A percentile compares a stretch with the other conserved stretches of the same genome.
phyloP scores from a whole-genome alignment of 1,284 basidiomycete species.

The Cryptococcus deneoformans region DNA sequence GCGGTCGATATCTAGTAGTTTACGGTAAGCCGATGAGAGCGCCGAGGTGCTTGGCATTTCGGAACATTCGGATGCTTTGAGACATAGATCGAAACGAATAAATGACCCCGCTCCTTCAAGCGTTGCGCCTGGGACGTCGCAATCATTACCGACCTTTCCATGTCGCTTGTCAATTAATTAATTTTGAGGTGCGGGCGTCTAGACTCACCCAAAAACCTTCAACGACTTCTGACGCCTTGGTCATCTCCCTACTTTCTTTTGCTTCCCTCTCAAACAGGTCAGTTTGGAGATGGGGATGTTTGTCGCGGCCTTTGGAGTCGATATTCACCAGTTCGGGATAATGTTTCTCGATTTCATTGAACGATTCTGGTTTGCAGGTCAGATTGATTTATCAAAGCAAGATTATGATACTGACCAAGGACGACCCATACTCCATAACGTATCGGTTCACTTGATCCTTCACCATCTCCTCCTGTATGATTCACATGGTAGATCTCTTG shows the following conservation, averaged over 20 bases:
- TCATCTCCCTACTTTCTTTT: slow-evolving; percentile 50
- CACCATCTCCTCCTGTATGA: slow-evolving; percentile 19
- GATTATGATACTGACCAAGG: slow-evolving; percentile 55
- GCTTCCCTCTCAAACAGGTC: slow-evolving; percentile 53
- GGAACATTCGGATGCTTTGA: slow-evolving; percentile 45
- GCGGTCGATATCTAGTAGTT: slow-evolving; percentile 33
- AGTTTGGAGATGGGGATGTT: slow-evolving; percentile 47
- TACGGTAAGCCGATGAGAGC: slow-evolving; percentile 25
- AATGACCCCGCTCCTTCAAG: slow-evolving; percentile 34
- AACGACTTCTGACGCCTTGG: slow-evolving; percentile 75
- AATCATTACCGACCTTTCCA: slow-evolving; percentile 44
- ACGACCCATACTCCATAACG: slow-evolving; percentile 85
- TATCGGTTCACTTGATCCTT: slow-evolving; percentile 52
- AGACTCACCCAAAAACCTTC: slow-evolving; percentile 56
- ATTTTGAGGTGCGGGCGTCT: too few species aligned
- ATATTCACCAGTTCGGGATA: slow-evolving; percentile 56
- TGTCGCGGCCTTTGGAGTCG: slow-evolving; percentile 50
- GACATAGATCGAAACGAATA: slow-evolving; percentile 42
- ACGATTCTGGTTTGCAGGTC: slow-evolving; percentile 52
- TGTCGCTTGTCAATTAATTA: not conserved
- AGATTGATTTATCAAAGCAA: not conserved
- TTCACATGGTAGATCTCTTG: slow-evolving; percentile 37
- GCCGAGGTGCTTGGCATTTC: slow-evolving; percentile 41
- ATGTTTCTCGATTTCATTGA: slow-evolving; percentile 53
- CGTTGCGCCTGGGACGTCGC: slow-evolving; percentile 45